A percentile compares a stretch with the other conserved stretches of the same genome.
Evolutionary conservation across 257 asterid genomes (phyloP).

Genomic region (Verbena officinalis): DNA sequence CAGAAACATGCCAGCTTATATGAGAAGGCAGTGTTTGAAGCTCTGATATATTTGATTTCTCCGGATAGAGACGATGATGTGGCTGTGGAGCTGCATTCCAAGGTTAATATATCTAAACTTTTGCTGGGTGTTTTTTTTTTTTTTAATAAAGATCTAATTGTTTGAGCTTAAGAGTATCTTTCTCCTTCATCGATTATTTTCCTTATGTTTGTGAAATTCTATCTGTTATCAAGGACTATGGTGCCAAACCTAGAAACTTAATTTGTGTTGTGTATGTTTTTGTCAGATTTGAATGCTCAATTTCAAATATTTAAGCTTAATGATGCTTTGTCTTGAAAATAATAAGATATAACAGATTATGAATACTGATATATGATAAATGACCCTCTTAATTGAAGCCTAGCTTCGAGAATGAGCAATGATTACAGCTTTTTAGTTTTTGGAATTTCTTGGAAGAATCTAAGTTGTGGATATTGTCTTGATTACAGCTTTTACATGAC

Average conservation of each 20-base stretch:
- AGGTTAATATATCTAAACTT: slow-evolving; percentile 6
- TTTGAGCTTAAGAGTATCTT: slow-evolving; percentile 12
- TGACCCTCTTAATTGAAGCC: not conserved
- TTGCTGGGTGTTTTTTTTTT: not conserved
- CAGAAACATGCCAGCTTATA: slow-evolving; percentile 73
- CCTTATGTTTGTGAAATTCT: too few species aligned
- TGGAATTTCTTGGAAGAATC: slow-evolving; percentile 21
- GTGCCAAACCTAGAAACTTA: not conserved
- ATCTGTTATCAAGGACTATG: not conserved
- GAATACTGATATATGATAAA: not conserved
- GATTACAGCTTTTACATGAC: slow-evolving; percentile 63
- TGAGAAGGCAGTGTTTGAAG: slow-evolving; percentile 74
- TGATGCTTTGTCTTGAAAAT: too few species aligned
- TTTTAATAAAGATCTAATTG: not conserved
- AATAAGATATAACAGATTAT: not conserved
- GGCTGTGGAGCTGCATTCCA: slow-evolving; percentile 75
- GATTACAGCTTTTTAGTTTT: slow-evolving; percentile 13
- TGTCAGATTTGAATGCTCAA: not conserved
- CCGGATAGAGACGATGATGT: slow-evolving; percentile 78
- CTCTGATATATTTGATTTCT: slow-evolving; percentile 54
- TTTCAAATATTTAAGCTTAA: not conserved
- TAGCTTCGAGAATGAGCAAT: not conserved
- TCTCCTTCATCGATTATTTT: not conserved
- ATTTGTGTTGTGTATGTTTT: not conserved
- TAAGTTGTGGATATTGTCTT: slow-evolving; percentile 22